Evolutionary conservation across 2,329 filamentous ascomycete genomes (phyloP).

Genomic region (Coniochaeta sp.): DNA sequence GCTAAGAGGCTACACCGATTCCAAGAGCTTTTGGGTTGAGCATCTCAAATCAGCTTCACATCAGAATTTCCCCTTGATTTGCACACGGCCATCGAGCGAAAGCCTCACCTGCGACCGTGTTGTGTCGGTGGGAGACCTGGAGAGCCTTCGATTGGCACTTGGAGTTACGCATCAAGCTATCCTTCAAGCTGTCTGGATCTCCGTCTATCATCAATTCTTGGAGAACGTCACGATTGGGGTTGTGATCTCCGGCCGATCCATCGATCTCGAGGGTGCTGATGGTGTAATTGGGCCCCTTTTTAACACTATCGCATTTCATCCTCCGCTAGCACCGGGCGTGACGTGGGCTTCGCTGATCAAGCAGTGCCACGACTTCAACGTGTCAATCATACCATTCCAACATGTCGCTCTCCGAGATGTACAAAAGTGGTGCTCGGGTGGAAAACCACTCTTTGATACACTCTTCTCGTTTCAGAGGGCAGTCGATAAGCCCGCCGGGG

Average conservation of each 20-base stretch:
- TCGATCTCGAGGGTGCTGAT: slow-evolving; percentile 60
- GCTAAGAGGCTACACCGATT: slow-evolving; percentile 36
- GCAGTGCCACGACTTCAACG: slow-evolving; percentile 65
- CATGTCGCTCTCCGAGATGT: slow-evolving; percentile 74
- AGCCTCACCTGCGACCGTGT: slow-evolving; percentile 16
- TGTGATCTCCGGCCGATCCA: slow-evolving; percentile 69
- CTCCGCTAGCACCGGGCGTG: slow-evolving; percentile 17
- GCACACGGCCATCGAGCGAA: background rate
- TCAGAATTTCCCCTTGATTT: slow-evolving; percentile 12
- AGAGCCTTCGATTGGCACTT: slow-evolving; percentile 46
- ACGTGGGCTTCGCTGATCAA: slow-evolving; percentile 55
- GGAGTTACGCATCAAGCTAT: slow-evolving; percentile 74
- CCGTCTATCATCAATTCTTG: slow-evolving; percentile 48
- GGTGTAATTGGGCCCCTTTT: slow-evolving; percentile 74
- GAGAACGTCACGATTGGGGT: slow-evolving; percentile 53
- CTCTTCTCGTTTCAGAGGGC: slow-evolving; percentile 72
- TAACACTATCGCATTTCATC: slow-evolving; percentile 74
- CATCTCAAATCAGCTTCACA: slow-evolving; percentile 36
- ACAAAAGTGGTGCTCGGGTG: slow-evolving; percentile 65
- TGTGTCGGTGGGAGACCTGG: slow-evolving; percentile 35
- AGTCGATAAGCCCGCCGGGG: slow-evolving; percentile 5
- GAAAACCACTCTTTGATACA: slow-evolving; percentile 63
- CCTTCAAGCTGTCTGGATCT: slow-evolving; percentile 67
- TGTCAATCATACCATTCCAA: slow-evolving; percentile 62
- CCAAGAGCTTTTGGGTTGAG: slow-evolving; percentile 58